A percentile compares a stretch with the other conserved stretches of the same genome.
Conservation (phyloP, 306 rosid genomes). For the Potentilla sterilis region DNA sequence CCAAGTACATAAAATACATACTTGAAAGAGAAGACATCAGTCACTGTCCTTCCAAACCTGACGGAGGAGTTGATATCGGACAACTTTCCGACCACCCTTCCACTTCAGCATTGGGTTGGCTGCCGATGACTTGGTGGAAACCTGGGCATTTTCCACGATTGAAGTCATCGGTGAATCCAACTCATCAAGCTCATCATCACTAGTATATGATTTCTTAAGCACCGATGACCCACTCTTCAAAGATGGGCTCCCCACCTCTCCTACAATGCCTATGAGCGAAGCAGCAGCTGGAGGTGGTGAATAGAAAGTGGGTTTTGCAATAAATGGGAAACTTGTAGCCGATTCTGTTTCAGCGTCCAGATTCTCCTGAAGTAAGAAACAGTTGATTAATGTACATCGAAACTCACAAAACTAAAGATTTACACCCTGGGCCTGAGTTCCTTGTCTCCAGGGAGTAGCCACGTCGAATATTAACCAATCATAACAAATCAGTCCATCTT, state of each 20-base stretch:
- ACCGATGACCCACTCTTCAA: conserved; percentile 50
- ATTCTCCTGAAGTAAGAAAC: conserved; percentile 41
- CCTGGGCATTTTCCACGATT: conserved; percentile 43
- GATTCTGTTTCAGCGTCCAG: conserved; percentile 45
- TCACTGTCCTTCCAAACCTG: conserved; percentile 64
- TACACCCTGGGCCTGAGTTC: neutral
- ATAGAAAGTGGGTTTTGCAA: conserved; percentile 58
- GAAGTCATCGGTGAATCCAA: conserved; percentile 75
- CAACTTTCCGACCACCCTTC: conserved; percentile 44
- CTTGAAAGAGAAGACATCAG: conserved; percentile 21
- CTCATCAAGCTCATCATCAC: conserved; percentile 85
- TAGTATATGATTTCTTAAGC: conserved; percentile 60
- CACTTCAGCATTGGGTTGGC: conserved; percentile 27
- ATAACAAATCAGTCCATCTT: neutral
- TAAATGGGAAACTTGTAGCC: conserved; percentile 51
- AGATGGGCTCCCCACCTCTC: conserved; percentile 52
- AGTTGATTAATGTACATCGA: conserved; percentile 16
- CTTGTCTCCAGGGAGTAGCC: neutral
- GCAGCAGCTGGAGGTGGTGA: conserved; percentile 55
- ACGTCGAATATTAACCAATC: conserved; percentile 8
- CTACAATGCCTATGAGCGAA: conserved; percentile 43
- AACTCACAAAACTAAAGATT: neutral
- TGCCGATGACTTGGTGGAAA: conserved; percentile 23
- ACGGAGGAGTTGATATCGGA: conserved; percentile 66
- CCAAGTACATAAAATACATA: neutral